Percentiles rank a stretch among this genome's conserved stretches.
Conservation (phyloP, 495 filamentous ascomycete genomes). For the Immersiella caudata region DNA sequence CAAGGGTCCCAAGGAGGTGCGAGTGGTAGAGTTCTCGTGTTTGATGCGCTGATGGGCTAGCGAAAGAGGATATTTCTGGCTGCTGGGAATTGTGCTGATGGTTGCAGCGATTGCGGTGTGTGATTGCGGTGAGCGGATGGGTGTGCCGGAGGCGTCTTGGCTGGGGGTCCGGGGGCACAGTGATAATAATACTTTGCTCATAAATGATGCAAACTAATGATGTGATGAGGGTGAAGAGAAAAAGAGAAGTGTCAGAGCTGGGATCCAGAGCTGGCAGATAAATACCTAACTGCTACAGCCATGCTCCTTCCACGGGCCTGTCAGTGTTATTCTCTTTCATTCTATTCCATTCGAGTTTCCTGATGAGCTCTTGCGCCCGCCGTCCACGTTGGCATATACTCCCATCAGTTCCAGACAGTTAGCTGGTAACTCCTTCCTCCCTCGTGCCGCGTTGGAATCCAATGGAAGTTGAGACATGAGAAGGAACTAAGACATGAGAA, state of each 20-base stretch:
- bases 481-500: not conserved
- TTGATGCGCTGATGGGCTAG: too few relatives aligned
- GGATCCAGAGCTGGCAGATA: constrained; percentile 6
- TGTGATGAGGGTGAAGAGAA: constrained; percentile 9
- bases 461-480: not conserved
- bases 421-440: constrained; percentile 2
- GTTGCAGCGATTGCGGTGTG: too few relatives aligned
- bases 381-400: constrained; percentile 1
- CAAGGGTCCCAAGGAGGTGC: too few relatives aligned
- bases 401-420: constrained; percentile 7
- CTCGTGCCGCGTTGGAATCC: constrained; percentile 3
- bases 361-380: constrained; percentile 5
- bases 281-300: constrained; percentile 3
- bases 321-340: not conserved
- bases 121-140: too few relatives aligned
- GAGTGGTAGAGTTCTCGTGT: too few relatives aligned
- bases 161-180: too few relatives aligned
- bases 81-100: too few relatives aligned
- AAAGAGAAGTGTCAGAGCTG: constrained; percentile 2
- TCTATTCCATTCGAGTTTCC: not conserved
- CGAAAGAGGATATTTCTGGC: too few relatives aligned
- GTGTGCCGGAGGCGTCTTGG: too few relatives aligned
- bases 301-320: constrained; percentile 2
- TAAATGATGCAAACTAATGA: constrained; percentile 6
- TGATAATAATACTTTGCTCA: constrained; percentile 6